Evolutionary conservation across 768 basidiomycete species (phyloP).

Genomic region (Hypholoma sublateritium): DNA sequence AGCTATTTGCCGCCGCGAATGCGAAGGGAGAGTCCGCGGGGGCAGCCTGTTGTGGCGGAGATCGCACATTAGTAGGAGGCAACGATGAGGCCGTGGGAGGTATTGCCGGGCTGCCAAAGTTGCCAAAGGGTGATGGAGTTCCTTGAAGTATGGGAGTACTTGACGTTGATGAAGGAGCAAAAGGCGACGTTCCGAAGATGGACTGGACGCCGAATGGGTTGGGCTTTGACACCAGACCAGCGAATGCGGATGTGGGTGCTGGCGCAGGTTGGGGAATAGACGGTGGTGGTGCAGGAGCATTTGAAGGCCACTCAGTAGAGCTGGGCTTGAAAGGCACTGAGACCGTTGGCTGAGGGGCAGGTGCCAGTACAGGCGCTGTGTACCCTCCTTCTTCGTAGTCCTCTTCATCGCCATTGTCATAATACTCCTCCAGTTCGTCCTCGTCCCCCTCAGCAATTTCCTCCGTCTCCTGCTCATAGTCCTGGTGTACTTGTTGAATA

Average conservation of each 20-base stretch:
- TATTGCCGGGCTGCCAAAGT: not conserved
- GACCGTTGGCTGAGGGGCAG: slow-evolving; percentile 3
- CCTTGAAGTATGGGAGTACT: not conserved
- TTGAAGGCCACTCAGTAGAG: slow-evolving; percentile 17
- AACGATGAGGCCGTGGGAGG: not conserved
- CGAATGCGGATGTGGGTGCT: slow-evolving; percentile 36
- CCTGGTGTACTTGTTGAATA: slow-evolving; percentile 24
- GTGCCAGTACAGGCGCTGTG: not conserved
- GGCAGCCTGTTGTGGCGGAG: not conserved
- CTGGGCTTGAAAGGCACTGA: slow-evolving; percentile 18
- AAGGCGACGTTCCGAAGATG: slow-evolving; percentile 19
- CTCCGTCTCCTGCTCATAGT: slow-evolving; percentile 9
- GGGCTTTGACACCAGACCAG: slow-evolving; percentile 34
- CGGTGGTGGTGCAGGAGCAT: not conserved
- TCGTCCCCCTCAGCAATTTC: slow-evolving; percentile 13
- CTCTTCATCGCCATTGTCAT: slow-evolving; percentile 16
- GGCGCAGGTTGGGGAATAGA: slow-evolving; percentile 21
- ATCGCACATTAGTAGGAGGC: not conserved
- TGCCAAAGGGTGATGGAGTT: not conserved
- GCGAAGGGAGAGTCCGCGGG: not conserved
- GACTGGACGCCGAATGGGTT: slow-evolving; percentile 35
- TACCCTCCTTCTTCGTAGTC: slow-evolving; percentile 8
- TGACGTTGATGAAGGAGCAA: slow-evolving; percentile 3
- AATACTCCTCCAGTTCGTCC: slow-evolving; percentile 21
- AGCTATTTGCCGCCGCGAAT: not conserved